Evolutionary conservation across 1,284 basidiomycete species (phyloP).

Genomic region (Schizophyllum commune): DNA sequence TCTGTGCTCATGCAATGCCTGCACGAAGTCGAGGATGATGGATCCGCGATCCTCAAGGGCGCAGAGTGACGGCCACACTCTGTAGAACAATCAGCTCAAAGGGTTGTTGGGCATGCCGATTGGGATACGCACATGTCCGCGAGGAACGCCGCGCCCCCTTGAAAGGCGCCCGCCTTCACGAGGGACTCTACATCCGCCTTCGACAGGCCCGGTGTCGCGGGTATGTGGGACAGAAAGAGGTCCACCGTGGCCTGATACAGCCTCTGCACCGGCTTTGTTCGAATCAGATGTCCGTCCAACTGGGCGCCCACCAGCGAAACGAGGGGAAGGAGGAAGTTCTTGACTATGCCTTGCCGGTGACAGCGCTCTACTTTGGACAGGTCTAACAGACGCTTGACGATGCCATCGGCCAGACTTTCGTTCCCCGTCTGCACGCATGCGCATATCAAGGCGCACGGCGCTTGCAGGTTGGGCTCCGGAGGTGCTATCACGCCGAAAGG

Average conservation of each 20-base stretch:
- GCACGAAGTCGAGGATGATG: not conserved
- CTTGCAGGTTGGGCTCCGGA: not conserved
- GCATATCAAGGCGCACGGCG: conserved; percentile 1
- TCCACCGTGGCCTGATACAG: not conserved
- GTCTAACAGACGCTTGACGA: conserved; percentile 1
- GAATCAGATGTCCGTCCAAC: not conserved
- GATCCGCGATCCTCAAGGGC: not conserved
- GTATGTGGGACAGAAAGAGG: not conserved
- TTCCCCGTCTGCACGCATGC: conserved; percentile 1
- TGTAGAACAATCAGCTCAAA: not conserved
- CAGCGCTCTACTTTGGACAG: not conserved
- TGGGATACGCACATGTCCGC: not conserved
- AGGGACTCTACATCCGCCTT: not conserved
- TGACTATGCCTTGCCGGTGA: not conserved
- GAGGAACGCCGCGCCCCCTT: not conserved
- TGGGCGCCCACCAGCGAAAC: not conserved
- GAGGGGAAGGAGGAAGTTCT: conserved; percentile 1
- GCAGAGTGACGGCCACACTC: not conserved
- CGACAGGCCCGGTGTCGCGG: not conserved
- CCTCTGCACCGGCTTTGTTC: not conserved
- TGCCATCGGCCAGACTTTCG: not conserved
- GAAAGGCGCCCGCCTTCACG: not conserved
- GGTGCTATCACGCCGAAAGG: not conserved
- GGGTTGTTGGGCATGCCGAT: not conserved
- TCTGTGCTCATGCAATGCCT: not conserved